phyloP scores from a whole-genome alignment of 768 basidiomycete species.

The Amanita inopinata region DNA sequence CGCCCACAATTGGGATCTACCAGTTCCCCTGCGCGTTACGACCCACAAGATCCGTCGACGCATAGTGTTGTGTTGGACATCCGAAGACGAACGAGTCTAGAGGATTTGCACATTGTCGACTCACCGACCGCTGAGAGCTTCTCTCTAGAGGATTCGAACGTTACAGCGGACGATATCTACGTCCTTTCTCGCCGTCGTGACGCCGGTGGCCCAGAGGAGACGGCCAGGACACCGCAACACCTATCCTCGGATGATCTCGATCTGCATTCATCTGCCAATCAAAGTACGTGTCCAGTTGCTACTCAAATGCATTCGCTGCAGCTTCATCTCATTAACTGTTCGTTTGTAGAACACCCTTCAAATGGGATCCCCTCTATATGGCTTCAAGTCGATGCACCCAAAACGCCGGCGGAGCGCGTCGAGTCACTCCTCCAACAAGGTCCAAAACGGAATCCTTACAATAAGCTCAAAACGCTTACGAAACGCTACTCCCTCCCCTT shows the following conservation, averaged over 20 bases:
- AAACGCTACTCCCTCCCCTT: slow-evolving; percentile 42
- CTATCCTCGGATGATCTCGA: slow-evolving; percentile 4
- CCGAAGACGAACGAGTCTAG: slow-evolving; percentile 6
- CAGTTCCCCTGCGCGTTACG: background rate
- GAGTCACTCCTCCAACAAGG: slow-evolving; percentile 20
- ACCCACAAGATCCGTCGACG: background rate
- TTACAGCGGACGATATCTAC: slow-evolving; percentile 9
- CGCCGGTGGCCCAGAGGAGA: background rate
- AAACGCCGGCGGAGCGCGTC: slow-evolving; percentile 23
- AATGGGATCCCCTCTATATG: slow-evolving; percentile 37
- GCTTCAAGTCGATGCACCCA: slow-evolving; percentile 34
- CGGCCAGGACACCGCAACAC: slow-evolving; percentile 1
- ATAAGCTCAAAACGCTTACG: slow-evolving; percentile 32
- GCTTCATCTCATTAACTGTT: background rate
- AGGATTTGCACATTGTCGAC: slow-evolving; percentile 5
- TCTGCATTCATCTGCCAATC: background rate
- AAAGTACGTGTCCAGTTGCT: background rate
- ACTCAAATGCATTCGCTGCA: too few species aligned
- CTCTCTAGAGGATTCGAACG: background rate
- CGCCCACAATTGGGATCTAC: background rate
- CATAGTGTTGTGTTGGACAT: slow-evolving; percentile 5
- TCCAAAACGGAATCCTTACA: slow-evolving; percentile 24
- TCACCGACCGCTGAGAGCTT: background rate
- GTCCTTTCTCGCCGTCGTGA: slow-evolving; percentile 2
- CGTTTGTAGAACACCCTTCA: background rate